Evolutionary conservation across 305 asterid genomes (phyloP), one percentile per base, ranked within the genome.

Genomic region (Fraxinus ornus): DNA sequence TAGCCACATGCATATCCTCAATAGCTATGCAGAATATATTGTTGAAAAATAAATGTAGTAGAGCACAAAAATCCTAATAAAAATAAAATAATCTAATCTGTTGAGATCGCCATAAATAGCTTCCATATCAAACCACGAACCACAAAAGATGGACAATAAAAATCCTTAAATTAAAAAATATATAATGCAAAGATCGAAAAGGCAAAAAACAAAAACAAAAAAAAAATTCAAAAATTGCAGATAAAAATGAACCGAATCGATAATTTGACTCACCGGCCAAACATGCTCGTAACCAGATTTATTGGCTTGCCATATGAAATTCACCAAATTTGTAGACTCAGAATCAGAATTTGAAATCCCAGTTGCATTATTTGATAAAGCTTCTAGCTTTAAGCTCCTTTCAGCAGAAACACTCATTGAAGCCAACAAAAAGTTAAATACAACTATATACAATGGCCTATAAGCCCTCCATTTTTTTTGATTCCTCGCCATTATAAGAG

Each of bases 231-330:
- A 28, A 76, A 24, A 62, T 10, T 52, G 62, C 55, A 68, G 68
- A 19, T 60, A 15, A 52, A 41, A 39, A 81, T 10, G 12, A 75
- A 77, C 1, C 30, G 24, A 19, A 77, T 26, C 41, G 74, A 72
- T 66, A 32, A 78, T 32, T 19, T 1, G 57, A 91, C 94, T 95
- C 89, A 95, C 98, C 90, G 98, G 98, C 98, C 98, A 95, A 87
- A 91, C 93, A 84, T 91, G 98, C 2, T 92, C 90, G 90, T 94
- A 95, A 52, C 98, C 98, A 12, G 95, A 88, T 88, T 86, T 60
- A 79, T 89, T 30, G 2, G 90, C 81, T 87, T 89, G 95, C 98
- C 98, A 92, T 24, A 95, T 10, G 87, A 89, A 95, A 79, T 94
- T 91, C 79, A 88, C 75, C 57, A 91, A 62, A 81, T 88, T 21